A percentile compares a stretch with the other conserved stretches of the same genome.
Evolutionary conservation across 768 basidiomycete species (phyloP).

Genomic region (Amylocystis lapponica): DNA sequence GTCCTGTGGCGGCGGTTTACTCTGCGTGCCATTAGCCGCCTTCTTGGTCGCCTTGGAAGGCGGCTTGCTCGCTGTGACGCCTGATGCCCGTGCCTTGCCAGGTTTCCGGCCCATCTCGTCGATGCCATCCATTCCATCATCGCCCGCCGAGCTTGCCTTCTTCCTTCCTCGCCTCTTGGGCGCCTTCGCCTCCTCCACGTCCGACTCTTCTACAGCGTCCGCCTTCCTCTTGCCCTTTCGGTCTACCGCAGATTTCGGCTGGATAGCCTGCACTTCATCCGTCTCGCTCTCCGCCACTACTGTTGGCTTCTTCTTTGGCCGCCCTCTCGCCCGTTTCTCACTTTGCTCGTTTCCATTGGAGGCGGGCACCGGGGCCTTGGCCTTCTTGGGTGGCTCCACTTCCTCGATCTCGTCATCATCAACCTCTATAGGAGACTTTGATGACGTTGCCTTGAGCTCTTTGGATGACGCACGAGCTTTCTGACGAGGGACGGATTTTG

Average conservation of each 20-base stretch:
- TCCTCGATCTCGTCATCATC: slow-evolving; percentile 30
- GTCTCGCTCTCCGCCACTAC: neutral
- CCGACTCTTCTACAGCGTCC: neutral
- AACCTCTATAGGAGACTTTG: slow-evolving; percentile 5
- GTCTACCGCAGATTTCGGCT: neutral
- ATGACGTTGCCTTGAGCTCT: neutral
- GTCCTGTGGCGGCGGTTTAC: neutral
- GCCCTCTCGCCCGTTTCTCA: neutral
- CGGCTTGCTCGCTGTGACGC: too few relatives aligned
- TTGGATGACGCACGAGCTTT: too few relatives aligned
- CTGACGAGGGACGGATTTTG: slow-evolving; percentile 1
- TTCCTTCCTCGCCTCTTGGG: slow-evolving; percentile 4
- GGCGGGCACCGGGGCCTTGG: neutral
- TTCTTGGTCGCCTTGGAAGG: neutral
- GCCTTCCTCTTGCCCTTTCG: slow-evolving; percentile 2
- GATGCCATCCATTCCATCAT: slow-evolving; percentile 4
- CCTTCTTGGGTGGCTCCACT: slow-evolving; percentile 9
- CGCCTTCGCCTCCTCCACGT: slow-evolving; percentile 2
- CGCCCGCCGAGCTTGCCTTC: too few relatives aligned
- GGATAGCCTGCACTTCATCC: neutral
- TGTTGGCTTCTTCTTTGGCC: neutral
- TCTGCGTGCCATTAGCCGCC: neutral
- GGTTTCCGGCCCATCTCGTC: slow-evolving; percentile 7
- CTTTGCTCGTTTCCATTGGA: neutral
- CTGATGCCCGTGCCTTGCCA: too few relatives aligned